Percentiles rank a stretch among this genome's conserved stretches.
These are phyloP conservation scores for Pseudognaphalium luteoalbum DNA, from an alignment of 129 eudicot genomes.

Conservation along the genomic window DNA sequence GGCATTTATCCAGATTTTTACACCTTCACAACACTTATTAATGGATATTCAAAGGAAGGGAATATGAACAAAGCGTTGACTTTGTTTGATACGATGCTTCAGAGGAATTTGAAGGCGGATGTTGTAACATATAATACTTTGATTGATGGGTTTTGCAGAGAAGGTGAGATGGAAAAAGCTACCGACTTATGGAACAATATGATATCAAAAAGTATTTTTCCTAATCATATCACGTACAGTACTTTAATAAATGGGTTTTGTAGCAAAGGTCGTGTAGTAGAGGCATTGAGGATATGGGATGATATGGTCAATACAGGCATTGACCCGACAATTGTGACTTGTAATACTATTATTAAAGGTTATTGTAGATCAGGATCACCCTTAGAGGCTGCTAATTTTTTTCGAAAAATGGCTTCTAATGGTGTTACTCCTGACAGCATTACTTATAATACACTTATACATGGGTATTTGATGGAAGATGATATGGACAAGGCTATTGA, in stretches of 20 bases:
- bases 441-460: conserved; percentile 67
- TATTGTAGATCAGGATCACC: conserved; percentile 55
- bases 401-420: conserved; percentile 40
- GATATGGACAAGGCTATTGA: conserved; percentile 56
- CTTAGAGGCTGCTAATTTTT: conserved; percentile 40
- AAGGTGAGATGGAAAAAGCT: conserved; percentile 73
- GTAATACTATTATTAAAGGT: conserved; percentile 69
- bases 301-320: conserved; percentile 67
- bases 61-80: conserved; percentile 52
- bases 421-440: conserved; percentile 50
- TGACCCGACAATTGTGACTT: conserved; percentile 59
- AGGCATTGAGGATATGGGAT: conserved; percentile 62
- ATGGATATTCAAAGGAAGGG: conserved; percentile 59
- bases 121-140: conserved; percentile 71
- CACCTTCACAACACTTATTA: conserved; percentile 62
- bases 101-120: conserved; percentile 67
- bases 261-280: conserved; percentile 43
- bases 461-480: conserved; percentile 62
- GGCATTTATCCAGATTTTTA: conserved; percentile 62
- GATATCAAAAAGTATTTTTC: conserved; percentile 44
- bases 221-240: conserved; percentile 59
- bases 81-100: conserved; percentile 61
- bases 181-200: conserved; percentile 51
- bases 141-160: conserved; percentile 78
- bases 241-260: conserved; percentile 73